Evolutionary conservation across 345 rosid species (phyloP), one percentile per base, ranked within the genome.

Genomic region (Citrus sp.): DNA sequence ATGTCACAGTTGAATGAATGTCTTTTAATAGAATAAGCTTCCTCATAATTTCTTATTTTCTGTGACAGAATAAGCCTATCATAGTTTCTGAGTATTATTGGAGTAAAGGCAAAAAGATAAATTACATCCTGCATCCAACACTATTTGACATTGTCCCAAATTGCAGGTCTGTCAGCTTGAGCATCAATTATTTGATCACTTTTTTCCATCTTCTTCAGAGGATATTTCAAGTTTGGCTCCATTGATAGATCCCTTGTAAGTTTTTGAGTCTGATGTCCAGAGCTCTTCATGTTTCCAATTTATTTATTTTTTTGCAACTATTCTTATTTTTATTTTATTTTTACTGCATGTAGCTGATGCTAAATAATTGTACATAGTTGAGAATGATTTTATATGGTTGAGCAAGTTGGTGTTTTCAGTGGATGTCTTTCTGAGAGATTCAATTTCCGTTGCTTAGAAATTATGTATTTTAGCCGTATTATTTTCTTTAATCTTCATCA

Each of bases 81-180:
- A 3, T 46, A 46, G 14, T 46, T 46, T 46, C 51, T 46, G 51
- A 46, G 14, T 13, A 13, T 46, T 2, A 46, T 46, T 46, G 51
- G 18, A 46, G 51, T 46, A 46, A 12, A 46, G 51, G 18, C 51
- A 46, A 46, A 46, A 13, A 4, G 51, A 46, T 46, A 13, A 46
- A 46, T 46, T 46, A 46, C 51, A 46, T 46, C 51, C 51, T 46
- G 18, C 51, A 46, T 46, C 51, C 51, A 46, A 46, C 51, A 12
- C 16, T 46, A 46, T 46, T 13, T 42, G 78, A 63, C 46, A 21
- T 28, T 63, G 64, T 6, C 27, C 60, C 72, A 21, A 80, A 76
- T 63, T 89, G 83, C 90, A 95, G 99, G 98, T 90, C 80, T 95
- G 99, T 86, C 99, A 94, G 75, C 92, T 92, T 74, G 99, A 95